A percentile compares a stretch with the other conserved stretches of the same genome.
phyloP scores from a whole-genome alignment of 257 asterid genomes.

The Solanum tarapatanum region DNA sequence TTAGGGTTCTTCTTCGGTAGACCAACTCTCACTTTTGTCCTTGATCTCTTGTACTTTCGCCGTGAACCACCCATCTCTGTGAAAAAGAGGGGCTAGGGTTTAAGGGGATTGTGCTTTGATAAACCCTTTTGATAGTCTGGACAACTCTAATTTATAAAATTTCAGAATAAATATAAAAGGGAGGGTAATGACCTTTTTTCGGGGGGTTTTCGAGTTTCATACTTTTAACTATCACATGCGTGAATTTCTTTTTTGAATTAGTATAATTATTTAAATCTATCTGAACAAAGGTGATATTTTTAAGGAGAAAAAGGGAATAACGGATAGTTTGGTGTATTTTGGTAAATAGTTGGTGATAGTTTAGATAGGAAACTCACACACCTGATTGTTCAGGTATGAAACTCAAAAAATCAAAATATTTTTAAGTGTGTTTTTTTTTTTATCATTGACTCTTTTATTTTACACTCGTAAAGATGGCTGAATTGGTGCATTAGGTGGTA shows the following conservation, averaged over 20 bases:
- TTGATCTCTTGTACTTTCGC: conserved; percentile 70
- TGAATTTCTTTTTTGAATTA: no score
- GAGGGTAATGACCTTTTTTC: background rate
- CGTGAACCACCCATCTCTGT: conserved; percentile 81
- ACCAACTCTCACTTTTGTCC: conserved; percentile 67
- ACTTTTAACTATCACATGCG: background rate
- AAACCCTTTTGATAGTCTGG: background rate
- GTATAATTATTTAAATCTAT: no score
- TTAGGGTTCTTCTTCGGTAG: conserved; percentile 67
- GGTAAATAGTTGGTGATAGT: no score
- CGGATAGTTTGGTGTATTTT: background rate
- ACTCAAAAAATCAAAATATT: accelerated
- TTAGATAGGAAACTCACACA: background rate
- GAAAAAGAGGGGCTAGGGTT: conserved; percentile 20
- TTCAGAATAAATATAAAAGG: background rate
- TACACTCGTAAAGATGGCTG: background rate
- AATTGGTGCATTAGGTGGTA: background rate
- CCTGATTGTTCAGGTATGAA: no score
- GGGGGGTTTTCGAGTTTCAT: background rate
- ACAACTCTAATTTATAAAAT: background rate
- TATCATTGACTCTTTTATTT: no score
- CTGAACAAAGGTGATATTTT: background rate
- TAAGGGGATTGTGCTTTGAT: background rate
- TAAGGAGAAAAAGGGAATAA: background rate
- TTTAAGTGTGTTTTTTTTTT: no score